phyloP scores from a whole-genome alignment of 1,284 basidiomycete genomes.

The Leccinum pachyderme region DNA sequence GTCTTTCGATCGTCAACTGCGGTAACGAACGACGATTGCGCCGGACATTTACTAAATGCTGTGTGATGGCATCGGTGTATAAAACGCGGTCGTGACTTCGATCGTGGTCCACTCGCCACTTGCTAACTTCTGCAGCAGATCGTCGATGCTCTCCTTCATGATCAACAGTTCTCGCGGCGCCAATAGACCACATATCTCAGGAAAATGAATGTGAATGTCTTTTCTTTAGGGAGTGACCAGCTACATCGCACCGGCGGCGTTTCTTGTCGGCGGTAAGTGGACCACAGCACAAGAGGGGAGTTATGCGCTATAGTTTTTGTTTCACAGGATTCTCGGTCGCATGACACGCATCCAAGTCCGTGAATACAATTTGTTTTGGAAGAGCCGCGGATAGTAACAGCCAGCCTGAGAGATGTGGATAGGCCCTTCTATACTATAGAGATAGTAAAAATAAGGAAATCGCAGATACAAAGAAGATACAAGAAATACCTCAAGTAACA shows the following conservation, averaged over 20 bases:
- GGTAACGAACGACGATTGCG: neutral
- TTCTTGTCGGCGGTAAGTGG: conserved; percentile 37
- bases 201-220: conserved; percentile 29
- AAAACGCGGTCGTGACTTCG: conserved; percentile 52
- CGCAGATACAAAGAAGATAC: too few relatives aligned
- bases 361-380: too few relatives aligned
- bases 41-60: conserved; percentile 46
- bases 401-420: too few relatives aligned
- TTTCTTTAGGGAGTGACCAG: conserved; percentile 31
- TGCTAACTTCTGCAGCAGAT: conserved; percentile 41
- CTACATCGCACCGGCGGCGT: conserved; percentile 46
- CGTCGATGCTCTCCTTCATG: conserved; percentile 44
- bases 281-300: too few relatives aligned
- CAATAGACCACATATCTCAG: conserved; percentile 45
- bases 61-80: conserved; percentile 58
- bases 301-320: too few relatives aligned
- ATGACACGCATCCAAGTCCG: too few relatives aligned
- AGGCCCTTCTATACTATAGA: too few relatives aligned
- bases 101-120: conserved; percentile 41
- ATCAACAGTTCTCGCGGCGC: conserved; percentile 46
- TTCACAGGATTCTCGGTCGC: too few relatives aligned
- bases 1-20: conserved; percentile 31
- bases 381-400: too few relatives aligned
- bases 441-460: too few relatives aligned
- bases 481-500: too few relatives aligned